Conservation (phyloP, 1,139 yeast species). For the Candida sojae region DNA sequence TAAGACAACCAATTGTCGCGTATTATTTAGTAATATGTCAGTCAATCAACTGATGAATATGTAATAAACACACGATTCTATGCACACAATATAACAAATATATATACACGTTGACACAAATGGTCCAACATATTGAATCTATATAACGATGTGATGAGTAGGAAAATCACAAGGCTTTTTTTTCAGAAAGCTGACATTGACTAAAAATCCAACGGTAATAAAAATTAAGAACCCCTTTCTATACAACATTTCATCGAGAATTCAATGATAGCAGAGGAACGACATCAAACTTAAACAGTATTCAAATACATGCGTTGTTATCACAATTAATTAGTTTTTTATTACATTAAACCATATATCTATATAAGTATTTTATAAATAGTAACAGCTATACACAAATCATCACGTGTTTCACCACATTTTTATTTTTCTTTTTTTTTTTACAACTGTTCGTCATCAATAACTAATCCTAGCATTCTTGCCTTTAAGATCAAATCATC, state of each 20-base stretch:
- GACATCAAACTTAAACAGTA: too few relatives aligned
- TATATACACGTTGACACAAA: not conserved
- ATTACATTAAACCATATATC: not conserved
- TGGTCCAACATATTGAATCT: not conserved
- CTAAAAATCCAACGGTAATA: too few relatives aligned
- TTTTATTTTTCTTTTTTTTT: not conserved
- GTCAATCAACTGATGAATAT: not conserved
- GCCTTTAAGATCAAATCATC: conserved; percentile 27
- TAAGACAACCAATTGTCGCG: conserved; percentile 1
- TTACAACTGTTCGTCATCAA: conserved; percentile 14
- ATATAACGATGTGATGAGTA: not conserved
- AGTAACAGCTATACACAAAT: too few relatives aligned
- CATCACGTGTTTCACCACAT: too few relatives aligned
- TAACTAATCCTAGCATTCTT: conserved; percentile 20
- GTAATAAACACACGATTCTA: not conserved
- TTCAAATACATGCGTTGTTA: too few relatives aligned
- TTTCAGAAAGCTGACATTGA: too few relatives aligned
- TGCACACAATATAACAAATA: not conserved
- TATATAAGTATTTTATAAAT: conserved; percentile 1
- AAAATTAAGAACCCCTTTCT: too few relatives aligned
- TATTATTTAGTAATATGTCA: not conserved
- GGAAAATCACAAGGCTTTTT: too few relatives aligned
- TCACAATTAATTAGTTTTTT: not conserved
- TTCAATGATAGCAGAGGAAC: too few relatives aligned
- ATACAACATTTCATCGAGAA: too few relatives aligned